Evolutionary conservation across 1,139 yeast genomes (phyloP), one percentile per base, ranked within the genome.

Genomic region (Petasospora rhodanensis): DNA sequence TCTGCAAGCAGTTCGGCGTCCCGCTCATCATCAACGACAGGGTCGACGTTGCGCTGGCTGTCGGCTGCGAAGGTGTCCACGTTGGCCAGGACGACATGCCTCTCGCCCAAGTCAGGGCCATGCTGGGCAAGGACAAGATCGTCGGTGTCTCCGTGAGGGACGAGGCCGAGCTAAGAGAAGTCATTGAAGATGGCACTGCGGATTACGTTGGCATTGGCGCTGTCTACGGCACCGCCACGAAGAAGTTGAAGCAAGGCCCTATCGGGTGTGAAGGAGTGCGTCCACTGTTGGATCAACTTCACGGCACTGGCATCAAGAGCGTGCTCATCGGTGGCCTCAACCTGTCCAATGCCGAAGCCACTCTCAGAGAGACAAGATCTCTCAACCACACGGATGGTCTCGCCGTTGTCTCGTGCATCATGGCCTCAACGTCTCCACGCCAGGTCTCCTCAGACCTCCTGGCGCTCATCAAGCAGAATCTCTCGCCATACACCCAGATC

Each of bases 1-100:
- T 87, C 32, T 84, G 96, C 22, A 59, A 63, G 28, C 54, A 59
- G 24, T 70, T 67, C 28, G 70, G 72, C 0, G 76, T 89, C 14
- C 96, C 96, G 0, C 63, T 89, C 43, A 76, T 89, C 21, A 87
- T 89, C 51, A 86, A 89, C 51, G 96, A 89, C 53, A 63, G 96
- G 29, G 72, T 86, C 7, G 97, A 89, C 52, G 86, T 89, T 6
- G 96, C 96, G 0, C 62, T 87, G 32, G 96, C 96, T 0, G 67
- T 85, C 35, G 93, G 74, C 48, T 95, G 95, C 0, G 96, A 87
- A 40, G 95, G 95, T 22, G 81, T 89, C 12, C 97, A 89, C 61
- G 86, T 89, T 14, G 97, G 97, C 2, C 96, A 87, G 56, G 91
- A 81, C 38, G 97, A 89, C 53, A 83, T 89, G 85, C 66, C 66